Evolutionary conservation across 495 filamentous ascomycete species (phyloP).

Genomic region (Trichocladium antarcticum): DNA sequence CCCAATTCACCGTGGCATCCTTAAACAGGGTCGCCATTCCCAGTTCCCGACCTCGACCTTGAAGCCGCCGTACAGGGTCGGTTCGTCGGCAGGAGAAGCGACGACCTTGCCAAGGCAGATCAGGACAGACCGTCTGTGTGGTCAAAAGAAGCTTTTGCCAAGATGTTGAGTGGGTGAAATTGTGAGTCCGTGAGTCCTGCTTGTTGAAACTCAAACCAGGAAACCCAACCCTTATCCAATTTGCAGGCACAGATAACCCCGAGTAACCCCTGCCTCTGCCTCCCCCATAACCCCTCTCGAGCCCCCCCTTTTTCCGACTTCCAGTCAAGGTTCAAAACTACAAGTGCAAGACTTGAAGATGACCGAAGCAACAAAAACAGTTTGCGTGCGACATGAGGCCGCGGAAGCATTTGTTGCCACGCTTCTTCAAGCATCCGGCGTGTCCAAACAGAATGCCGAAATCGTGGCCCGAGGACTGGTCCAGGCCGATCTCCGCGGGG

Average conservation of each 20-base stretch:
- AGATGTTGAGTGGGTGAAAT: neutral
- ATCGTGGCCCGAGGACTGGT: constrained; percentile 55
- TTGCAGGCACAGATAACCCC: too few relatives aligned
- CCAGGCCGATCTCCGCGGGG: constrained; percentile 62
- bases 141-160: constrained; percentile 11
- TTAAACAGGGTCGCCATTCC: constrained; percentile 3
- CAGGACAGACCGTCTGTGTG: neutral
- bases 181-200: too few relatives aligned
- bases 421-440: constrained; percentile 48
- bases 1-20: neutral
- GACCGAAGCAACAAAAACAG: constrained; percentile 1
- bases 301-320: neutral
- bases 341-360: constrained; percentile 5
- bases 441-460: constrained; percentile 42
- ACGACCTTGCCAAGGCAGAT: too few relatives aligned
- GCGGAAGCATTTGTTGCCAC: constrained; percentile 17
- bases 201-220: too few relatives aligned
- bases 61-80: neutral
- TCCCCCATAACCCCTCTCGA: too few relatives aligned
- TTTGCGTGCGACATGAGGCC: constrained; percentile 11
- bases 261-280: too few relatives aligned
- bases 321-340: neutral
- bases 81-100: too few relatives aligned
- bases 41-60: constrained; percentile 1
- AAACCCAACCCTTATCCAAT: too few relatives aligned